Conservation (phyloP, 2,329 filamentous ascomycete species). For the Curvularia spicifera region DNA sequence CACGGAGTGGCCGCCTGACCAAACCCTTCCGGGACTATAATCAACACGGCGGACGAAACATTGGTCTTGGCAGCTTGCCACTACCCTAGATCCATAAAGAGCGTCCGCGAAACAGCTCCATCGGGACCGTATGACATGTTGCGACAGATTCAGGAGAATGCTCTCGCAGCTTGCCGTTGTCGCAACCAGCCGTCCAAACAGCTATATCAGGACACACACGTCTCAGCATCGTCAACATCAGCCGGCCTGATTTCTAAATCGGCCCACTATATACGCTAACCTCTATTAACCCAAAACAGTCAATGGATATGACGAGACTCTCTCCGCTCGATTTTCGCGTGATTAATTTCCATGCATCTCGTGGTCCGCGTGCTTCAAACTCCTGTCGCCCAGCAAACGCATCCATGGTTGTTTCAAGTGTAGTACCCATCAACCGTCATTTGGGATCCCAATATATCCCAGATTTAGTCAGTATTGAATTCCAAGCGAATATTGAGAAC, state of each 20-base stretch:
- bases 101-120: background rate
- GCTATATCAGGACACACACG: background rate
- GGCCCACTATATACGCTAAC: background rate
- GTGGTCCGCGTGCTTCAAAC: background rate
- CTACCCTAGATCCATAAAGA: background rate
- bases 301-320: background rate
- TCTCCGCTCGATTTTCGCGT: background rate
- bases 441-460: background rate
- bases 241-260: background rate
- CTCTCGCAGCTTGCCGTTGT: background rate
- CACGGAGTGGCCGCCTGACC: constrained; percentile 2
- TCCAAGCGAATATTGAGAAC: background rate
- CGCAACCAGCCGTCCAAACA: background rate
- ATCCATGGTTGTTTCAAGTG: background rate
- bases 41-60: constrained; percentile 7
- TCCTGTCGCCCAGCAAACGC: background rate
- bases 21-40: constrained; percentile 4
- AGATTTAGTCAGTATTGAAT: background rate
- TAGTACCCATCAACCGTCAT: background rate
- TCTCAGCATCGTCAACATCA: background rate
- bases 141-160: background rate
- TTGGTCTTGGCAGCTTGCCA: constrained; percentile 7
- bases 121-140: background rate
- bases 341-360: background rate
- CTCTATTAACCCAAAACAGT: background rate